phyloP scores from a whole-genome alignment of 495 filamentous ascomycete genomes.

The Penicillium manginii region DNA sequence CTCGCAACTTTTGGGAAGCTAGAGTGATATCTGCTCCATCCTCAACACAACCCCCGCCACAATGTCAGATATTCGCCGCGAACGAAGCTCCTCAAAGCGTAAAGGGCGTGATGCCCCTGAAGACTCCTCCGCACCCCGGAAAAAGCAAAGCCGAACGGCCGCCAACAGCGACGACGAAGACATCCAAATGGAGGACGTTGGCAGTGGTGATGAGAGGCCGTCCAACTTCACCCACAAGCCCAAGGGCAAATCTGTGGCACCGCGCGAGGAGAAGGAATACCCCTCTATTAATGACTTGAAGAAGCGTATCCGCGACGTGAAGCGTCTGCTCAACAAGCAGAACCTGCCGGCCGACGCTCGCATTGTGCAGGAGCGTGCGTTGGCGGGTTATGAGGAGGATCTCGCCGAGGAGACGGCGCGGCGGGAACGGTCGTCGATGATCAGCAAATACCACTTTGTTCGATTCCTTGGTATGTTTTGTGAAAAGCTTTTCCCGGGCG shows the following conservation, averaged over 20 bases:
- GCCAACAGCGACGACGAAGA: constrained; percentile 12
- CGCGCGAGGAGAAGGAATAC: constrained; percentile 38
- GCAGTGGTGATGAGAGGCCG: constrained; percentile 18
- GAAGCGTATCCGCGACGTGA: constrained; percentile 55
- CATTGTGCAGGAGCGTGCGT: constrained; percentile 78
- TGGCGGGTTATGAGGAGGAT: constrained; percentile 74
- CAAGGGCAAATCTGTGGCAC: constrained; percentile 25
- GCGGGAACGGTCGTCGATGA: constrained; percentile 70
- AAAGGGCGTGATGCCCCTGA: constrained; percentile 34
- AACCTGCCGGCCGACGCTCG: constrained; percentile 75
- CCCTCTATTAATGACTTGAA: constrained; percentile 56
- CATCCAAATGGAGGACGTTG: constrained; percentile 15
- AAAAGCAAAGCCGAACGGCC: constrained; percentile 27
- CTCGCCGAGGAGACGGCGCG: constrained; percentile 65
- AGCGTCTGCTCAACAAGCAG: constrained; percentile 60
- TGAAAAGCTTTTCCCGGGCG: too few relatives aligned
- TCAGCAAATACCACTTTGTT: constrained; percentile 90
- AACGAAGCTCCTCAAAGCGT: constrained; percentile 34
- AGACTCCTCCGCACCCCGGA: constrained; percentile 22
- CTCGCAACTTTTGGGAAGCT: constrained; percentile 7
- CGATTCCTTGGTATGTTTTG: constrained; percentile 72
- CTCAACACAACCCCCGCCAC: constrained; percentile 6
- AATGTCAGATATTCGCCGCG: constrained; percentile 23
- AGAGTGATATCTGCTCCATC: neutral
- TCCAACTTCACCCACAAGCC: constrained; percentile 26